phyloP scores from a whole-genome alignment of 768 basidiomycete genomes.

The Kwoniella dejecticola region DNA sequence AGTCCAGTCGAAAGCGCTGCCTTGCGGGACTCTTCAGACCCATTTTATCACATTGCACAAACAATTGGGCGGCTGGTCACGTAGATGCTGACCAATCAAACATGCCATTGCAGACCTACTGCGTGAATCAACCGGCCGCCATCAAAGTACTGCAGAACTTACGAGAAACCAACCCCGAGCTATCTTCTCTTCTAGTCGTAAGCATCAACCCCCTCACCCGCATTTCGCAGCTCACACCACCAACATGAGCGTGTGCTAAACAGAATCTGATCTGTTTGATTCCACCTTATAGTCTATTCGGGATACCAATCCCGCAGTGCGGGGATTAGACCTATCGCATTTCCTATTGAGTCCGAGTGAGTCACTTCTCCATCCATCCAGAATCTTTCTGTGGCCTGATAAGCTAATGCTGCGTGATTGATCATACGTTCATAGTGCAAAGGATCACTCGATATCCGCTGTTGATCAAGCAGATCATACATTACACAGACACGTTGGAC shows the following conservation, averaged over 20 bases:
- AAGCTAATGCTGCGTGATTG: background rate
- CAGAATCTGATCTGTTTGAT: too few species aligned
- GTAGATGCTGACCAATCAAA: background rate
- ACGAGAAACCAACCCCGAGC: constrained; percentile 67
- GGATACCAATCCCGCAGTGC: constrained; percentile 68
- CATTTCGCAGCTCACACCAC: too few species aligned
- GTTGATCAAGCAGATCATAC: constrained; percentile 60
- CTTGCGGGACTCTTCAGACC: too few species aligned
- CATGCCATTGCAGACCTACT: constrained; percentile 70
- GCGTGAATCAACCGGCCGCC: constrained; percentile 80
- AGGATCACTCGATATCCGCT: constrained; percentile 92
- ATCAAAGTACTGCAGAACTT: constrained; percentile 74
- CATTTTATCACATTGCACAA: too few species aligned
- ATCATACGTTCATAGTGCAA: constrained; percentile 68
- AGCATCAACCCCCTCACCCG: too few species aligned
- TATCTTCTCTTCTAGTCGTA: constrained; percentile 72
- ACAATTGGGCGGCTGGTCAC: too few species aligned
- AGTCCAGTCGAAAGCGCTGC: too few species aligned
- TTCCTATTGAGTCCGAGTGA: constrained; percentile 88
- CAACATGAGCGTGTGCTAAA: too few species aligned
- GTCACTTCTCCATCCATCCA: constrained; percentile 36
- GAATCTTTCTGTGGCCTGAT: background rate
- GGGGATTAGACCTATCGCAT: constrained; percentile 85
- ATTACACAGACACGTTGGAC: background rate
- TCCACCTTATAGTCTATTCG: constrained; percentile 67